phyloP scores from a whole-genome alignment of 2,329 filamentous ascomycete species.

The Rhinocladiella mackenziei region DNA sequence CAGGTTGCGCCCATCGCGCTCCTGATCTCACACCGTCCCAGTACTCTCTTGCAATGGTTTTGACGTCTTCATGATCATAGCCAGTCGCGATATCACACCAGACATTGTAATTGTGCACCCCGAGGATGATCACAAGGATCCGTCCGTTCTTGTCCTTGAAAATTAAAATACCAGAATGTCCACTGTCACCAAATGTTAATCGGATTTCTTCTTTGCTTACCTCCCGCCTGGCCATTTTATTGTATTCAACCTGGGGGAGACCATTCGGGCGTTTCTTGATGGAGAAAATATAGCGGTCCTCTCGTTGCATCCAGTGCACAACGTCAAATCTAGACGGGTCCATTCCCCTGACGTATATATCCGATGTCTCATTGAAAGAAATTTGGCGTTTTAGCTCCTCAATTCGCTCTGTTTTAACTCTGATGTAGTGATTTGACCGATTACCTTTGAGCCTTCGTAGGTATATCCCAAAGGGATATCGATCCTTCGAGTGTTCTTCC shows the following conservation, averaged over 20 bases:
- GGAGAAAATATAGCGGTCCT: background rate
- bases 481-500: background rate
- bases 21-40: background rate
- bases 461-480: background rate
- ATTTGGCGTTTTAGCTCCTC: background rate
- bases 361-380: background rate
- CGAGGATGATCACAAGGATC: conserved; percentile 3
- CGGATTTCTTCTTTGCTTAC: background rate
- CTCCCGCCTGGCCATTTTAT: background rate
- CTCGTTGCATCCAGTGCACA: background rate
- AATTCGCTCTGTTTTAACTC: background rate
- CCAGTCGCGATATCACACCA: background rate
- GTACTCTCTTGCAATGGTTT: background rate
- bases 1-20: background rate
- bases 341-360: background rate
- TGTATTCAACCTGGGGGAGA: background rate
- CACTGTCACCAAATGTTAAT: background rate
- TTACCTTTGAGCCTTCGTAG: background rate
- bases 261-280: background rate
- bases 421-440: background rate
- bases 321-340: background rate
- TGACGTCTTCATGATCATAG: background rate
- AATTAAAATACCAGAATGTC: background rate
- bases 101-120: conserved; percentile 6
- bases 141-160: conserved; percentile 5